Base-by-base conservation (phyloP, 257 asterid species). In the Solanum bulbocastanum region DNA sequence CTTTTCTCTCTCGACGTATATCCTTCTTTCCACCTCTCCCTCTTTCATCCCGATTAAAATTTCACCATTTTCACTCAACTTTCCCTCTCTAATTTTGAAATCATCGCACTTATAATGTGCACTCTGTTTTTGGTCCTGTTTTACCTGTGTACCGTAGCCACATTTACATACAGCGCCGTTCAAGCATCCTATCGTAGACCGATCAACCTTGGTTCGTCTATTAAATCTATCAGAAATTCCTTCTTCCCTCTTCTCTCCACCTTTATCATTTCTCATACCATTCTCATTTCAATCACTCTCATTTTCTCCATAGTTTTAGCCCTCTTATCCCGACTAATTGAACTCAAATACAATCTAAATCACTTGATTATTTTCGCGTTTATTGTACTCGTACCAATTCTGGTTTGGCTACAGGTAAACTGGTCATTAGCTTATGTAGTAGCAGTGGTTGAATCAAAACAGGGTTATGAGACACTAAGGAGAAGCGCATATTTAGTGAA, bases 351-450 rank as follows among this genome's bases (percentile, higher is more conserved):
- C 25, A 0, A 72, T 10, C 49, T 27, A 35, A 1, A 12, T 72
- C 0, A 72, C 25, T 72, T 72, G 5, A 20, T 58, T 65, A 65
- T 65, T 65, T 65, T 65, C 0, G 20, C 23, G 12, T 13, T 27
- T 0, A 30, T 69, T 69, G 39, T 69, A 15, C 23, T 69, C 23
- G 0, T 3, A 27, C 37, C 39, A 15, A 5, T 84, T 23, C 5
- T 84, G 13, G 1, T 84, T 3, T 84, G 87, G 87, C 8, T 83
- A 32, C 87, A 68, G 20, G 78, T 83, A 2, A 75, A 87, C 18
- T 87, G 89, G 87, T 83, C 72, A 13, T 39, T 87, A 68, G 84
- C 87, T 25, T 83, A 16, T 83, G 89, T 49, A 3, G 33, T 87
- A 46, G 85, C 46, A 52, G 85, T 87, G 76, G 32, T 68, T 10